Evolutionary conservation across 306 rosid species (phyloP).

Genomic region (Hippophae rhamnoides): DNA sequence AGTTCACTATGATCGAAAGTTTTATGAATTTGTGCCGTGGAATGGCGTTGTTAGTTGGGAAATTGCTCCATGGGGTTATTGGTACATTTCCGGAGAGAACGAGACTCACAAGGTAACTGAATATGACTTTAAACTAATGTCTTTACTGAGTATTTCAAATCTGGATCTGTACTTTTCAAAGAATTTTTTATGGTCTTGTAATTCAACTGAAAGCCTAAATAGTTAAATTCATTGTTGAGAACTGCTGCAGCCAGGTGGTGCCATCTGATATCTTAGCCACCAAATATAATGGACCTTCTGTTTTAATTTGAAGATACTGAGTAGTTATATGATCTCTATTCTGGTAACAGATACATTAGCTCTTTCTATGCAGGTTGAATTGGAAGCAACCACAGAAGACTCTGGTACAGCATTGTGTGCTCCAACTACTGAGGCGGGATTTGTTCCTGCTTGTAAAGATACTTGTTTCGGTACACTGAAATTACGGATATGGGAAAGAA

Average conservation of each 20-base stretch:
- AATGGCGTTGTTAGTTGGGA: constrained; percentile 74
- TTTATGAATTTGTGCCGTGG: constrained; percentile 95
- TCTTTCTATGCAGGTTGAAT: constrained; percentile 48
- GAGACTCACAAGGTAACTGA: constrained; percentile 50
- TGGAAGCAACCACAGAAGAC: constrained; percentile 66
- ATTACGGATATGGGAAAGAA: constrained; percentile 70
- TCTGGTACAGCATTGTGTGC: constrained; percentile 77
- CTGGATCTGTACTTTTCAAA: background rate
- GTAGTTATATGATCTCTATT: background rate
- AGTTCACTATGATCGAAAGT: constrained; percentile 62
- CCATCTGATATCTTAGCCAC: background rate
- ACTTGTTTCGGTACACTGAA: constrained; percentile 58
- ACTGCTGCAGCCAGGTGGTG: background rate
- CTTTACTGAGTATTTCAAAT: background rate
- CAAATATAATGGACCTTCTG: background rate
- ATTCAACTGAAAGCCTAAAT: too few species aligned
- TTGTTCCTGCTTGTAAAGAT: constrained; percentile 82
- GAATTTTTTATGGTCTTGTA: background rate
- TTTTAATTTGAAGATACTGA: background rate
- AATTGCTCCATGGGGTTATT: constrained; percentile 75
- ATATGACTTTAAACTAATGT: constrained; percentile 7
- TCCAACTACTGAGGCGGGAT: constrained; percentile 72
- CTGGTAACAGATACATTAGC: background rate
- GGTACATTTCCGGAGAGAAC: constrained; percentile 74
- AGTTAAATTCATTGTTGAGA: too few species aligned